Base-by-base conservation (phyloP, 176 grass and related monocot species). In the Carex myosuroides region DNA sequence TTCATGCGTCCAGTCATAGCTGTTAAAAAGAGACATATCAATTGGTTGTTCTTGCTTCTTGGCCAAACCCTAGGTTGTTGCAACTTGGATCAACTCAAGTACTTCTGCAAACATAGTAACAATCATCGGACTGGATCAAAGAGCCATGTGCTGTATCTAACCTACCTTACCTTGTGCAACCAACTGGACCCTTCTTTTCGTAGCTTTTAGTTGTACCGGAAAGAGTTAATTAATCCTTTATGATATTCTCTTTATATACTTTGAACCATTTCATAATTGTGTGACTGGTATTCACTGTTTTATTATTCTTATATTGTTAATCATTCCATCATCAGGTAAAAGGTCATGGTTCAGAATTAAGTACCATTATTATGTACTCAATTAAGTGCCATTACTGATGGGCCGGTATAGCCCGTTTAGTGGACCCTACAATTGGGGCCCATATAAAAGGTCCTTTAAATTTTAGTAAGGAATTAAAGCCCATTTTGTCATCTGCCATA, bases 21-120 rank as follows among this genome's bases (percentile, higher is more conserved):
- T 10, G 59, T 74, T 10, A 88, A 93, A 0, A 93, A 93, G 84
- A 20, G 16, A 13, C 21, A 85, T 14, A 93, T 93, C 86, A 97
- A 97, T 80, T 97, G 91, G 91, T 9, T 97, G 3, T 93, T 97
- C 88, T 80, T 97, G 60, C 50, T 97, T 6, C 87, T 97, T 0
- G 88, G 91, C 0, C 88, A 97, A 85, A 90, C 81, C 65, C 84
- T 93, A 0, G 94, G 91, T 6, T 87, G 85, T 80, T 93, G 89
- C 91, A 97, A 88, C 30, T 70, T 97, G 8, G 89, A 84, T 0
- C 89, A 93, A 66, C 94, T 97, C 79, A 90, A 90, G 86, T 91
- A 90, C 86, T 97, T 97, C 58, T 97, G 94, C 81, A 84, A 81
- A 85, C 83, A 90, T 22, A 97, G 68, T 18, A 73, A 77, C 6